Evolutionary conservation across 208 protist species (phyloP).

Genomic region (Trypanosoma brucei): DNA sequence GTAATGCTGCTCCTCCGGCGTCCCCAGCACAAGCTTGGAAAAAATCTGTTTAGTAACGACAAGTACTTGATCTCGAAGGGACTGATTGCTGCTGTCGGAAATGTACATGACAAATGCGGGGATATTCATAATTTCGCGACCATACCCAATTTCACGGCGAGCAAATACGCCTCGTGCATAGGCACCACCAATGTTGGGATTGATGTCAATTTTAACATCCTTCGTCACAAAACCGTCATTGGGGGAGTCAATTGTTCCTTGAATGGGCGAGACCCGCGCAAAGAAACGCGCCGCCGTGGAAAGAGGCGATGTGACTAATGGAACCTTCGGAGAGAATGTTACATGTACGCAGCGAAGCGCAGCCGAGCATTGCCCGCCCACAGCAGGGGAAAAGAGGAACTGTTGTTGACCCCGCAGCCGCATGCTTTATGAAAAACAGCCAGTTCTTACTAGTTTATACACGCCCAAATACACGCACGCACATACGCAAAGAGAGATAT

Average conservation of each 20-base stretch:
- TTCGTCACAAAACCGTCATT: constrained; percentile 71
- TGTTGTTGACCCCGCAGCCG: background rate
- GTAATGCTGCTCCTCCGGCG: constrained; percentile 55
- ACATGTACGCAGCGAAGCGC: background rate
- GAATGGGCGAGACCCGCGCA: constrained; percentile 61
- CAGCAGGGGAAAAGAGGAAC: background rate
- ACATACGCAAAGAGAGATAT: no score
- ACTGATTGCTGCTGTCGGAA: constrained; percentile 40
- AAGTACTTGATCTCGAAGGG: constrained; percentile 67
- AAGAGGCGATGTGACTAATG: background rate
- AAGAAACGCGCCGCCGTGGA: constrained; percentile 22
- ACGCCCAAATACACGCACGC: no score
- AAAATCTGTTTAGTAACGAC: constrained; percentile 74
- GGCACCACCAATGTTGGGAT: constrained; percentile 62
- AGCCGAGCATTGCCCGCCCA: background rate
- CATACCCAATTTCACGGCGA: constrained; percentile 68
- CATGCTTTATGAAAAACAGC: background rate
- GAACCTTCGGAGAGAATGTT: no score
- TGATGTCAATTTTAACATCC: constrained; percentile 76
- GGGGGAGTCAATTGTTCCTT: constrained; percentile 53
- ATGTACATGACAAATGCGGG: constrained; percentile 80
- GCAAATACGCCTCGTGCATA: constrained; percentile 76
- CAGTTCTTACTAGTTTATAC: background rate
- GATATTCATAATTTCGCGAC: constrained; percentile 75
- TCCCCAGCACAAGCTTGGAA: constrained; percentile 53